Percentiles rank a stretch among this genome's conserved stretches.
Conservation (phyloP, 2,329 filamentous ascomycete genomes). For the Emmonsia crescens region DNA sequence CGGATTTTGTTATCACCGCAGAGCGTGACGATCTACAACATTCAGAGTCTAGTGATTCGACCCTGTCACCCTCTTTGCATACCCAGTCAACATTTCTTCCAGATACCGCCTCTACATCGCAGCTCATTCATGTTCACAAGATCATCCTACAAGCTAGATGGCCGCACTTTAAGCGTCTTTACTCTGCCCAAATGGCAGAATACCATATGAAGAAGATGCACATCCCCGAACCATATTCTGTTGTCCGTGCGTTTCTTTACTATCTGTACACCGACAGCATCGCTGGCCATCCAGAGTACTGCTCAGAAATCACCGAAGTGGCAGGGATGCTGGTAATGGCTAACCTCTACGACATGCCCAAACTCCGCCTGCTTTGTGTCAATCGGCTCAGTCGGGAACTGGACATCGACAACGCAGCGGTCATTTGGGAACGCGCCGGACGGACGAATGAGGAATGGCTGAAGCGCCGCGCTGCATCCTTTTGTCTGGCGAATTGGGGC, state of each 20-base stretch:
- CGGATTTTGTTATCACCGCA: constrained; percentile 86
- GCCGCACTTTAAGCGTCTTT: constrained; percentile 91
- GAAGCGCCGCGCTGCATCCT: constrained; percentile 72
- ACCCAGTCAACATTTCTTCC: constrained; percentile 25
- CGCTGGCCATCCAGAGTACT: constrained; percentile 46
- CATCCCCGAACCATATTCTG: constrained; percentile 88
- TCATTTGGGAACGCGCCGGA: constrained; percentile 90
- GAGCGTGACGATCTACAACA: constrained; percentile 53
- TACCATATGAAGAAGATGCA: constrained; percentile 97
- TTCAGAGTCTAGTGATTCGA: constrained; percentile 56
- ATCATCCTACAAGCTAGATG: constrained; percentile 90
- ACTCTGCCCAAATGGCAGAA: constrained; percentile 89
- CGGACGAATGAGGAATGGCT: constrained; percentile 90
- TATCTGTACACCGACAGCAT: constrained; percentile 97
- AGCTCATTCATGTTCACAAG: constrained; percentile 86
- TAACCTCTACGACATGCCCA: constrained; percentile 95
- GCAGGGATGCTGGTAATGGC: constrained; percentile 94
- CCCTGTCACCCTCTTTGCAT: constrained; percentile 24
- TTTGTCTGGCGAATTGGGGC: constrained; percentile 91
- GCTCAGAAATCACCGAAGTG: constrained; percentile 63
- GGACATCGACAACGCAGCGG: constrained; percentile 86
- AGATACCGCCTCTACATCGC: constrained; percentile 48
- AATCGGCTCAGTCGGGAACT: constrained; percentile 83
- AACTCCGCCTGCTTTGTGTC: constrained; percentile 80
- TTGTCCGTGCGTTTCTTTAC: constrained; percentile 88